Evolutionary conservation across 768 basidiomycete species (phyloP), one percentile per base, ranked within the genome.

Genomic region (Kwoniella shandongensis): DNA sequence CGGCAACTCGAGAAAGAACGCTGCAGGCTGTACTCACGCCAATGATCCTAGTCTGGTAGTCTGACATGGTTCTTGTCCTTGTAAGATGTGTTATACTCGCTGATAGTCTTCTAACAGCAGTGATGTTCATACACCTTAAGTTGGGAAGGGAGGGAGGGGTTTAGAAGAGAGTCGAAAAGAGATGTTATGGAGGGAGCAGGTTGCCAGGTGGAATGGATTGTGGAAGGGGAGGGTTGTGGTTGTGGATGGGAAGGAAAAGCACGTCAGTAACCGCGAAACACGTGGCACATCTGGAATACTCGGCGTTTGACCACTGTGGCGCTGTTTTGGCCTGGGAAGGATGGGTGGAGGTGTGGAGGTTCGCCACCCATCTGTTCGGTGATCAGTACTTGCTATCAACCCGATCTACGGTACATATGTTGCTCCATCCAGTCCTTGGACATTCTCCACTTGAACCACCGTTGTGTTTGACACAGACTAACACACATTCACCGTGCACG

Each of bases 31-130:
- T 2, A 66, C 69, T 57, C 41, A 71, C 69, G 30, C 69, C 69
- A 49, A 71, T 62, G 62, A 66, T 60, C 44, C 68, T 49, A 39
- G 68, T 70, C 44, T 57, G 57, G 57, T 70, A 70, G 35, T 63
- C 67, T 36, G 46, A 38, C 4, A 32, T 36, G 2, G 26, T 36
- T 7, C 11, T 46, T 3, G 26, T 18, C 60, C 39, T 57, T 44
- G 48, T 45, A n/a, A 53, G 36, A 18, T 47, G 51, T 44, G 49
- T 51, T 44, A 35, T 23, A 17, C 41, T 45, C 18, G 54, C 26
- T 30, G 59, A 38, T 35, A 69, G 40, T 57, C 63, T 62, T 46
- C 61, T 30, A 39, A 61, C 50, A 42, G 63, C 63, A 44, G 45
- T 59, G 45, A 39, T 69, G 32, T 51, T 62, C 66, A 68, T 68